A percentile compares a stretch with the other conserved stretches of the same genome.
Conservation (phyloP, 805 yeast species). For the Myxozyma neotropica region DNA sequence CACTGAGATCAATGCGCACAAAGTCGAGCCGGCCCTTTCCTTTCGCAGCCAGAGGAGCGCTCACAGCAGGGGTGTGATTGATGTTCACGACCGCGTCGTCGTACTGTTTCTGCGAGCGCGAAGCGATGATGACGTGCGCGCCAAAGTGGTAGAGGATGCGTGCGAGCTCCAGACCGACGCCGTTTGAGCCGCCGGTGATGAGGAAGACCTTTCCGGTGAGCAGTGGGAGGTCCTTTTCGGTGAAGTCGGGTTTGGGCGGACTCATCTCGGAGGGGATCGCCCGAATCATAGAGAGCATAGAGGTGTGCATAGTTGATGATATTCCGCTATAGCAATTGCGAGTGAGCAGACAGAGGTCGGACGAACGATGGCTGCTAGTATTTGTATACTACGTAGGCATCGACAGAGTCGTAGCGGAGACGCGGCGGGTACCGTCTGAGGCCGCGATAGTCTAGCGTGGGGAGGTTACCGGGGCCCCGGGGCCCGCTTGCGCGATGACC, state of each 20-base stretch:
- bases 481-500: too few species aligned
- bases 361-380: too few species aligned
- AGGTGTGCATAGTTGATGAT: too few species aligned
- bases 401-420: too few species aligned
- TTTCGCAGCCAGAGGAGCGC: not conserved
- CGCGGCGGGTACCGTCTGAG: too few species aligned
- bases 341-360: too few species aligned
- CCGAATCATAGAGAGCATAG: too few species aligned
- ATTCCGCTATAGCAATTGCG: too few species aligned
- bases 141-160: conserved; percentile 17
- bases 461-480: too few species aligned
- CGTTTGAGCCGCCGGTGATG: conserved; percentile 27
- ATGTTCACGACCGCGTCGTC: conserved; percentile 15
- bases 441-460: too few species aligned
- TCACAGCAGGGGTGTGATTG: not conserved
- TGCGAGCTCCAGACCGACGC: conserved; percentile 23
- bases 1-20: conserved; percentile 27
- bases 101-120: conserved; percentile 10
- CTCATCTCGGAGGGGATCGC: too few species aligned
- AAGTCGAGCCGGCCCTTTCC: conserved; percentile 18
- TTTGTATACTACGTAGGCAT: too few species aligned
- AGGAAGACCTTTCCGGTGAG: conserved; percentile 23
- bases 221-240: conserved; percentile 16
- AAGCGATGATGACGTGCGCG: conserved; percentile 18
- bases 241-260: conserved; percentile 2